Evolutionary conservation across 2,329 filamentous ascomycete genomes (phyloP).

Genomic region (Diplodia scrobiculata): DNA sequence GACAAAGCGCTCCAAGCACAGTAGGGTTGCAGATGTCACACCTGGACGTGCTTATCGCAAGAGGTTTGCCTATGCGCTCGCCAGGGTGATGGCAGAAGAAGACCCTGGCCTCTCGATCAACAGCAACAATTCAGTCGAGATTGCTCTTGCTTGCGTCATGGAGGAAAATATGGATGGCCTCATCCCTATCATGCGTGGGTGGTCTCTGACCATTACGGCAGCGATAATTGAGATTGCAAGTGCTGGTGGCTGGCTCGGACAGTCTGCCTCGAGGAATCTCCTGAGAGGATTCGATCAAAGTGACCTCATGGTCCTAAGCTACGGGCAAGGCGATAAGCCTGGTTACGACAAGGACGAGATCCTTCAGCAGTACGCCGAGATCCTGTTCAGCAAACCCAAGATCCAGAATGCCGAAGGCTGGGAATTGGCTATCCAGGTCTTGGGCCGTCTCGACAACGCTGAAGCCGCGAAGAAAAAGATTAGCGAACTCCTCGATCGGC

Average conservation of each 20-base stretch:
- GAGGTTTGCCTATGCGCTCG: slow-evolving; percentile 46
- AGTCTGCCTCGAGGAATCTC: slow-evolving; percentile 54
- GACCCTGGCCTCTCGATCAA: slow-evolving; percentile 73
- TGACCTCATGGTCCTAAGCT: slow-evolving; percentile 80
- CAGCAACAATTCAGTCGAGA: slow-evolving; percentile 72
- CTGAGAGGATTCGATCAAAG: slow-evolving; percentile 75
- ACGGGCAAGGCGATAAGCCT: slow-evolving; percentile 60
- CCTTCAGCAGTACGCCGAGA: slow-evolving; percentile 72
- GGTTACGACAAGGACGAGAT: slow-evolving; percentile 77
- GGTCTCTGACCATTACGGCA: slow-evolving; percentile 78
- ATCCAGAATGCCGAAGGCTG: slow-evolving; percentile 52
- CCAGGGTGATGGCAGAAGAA: slow-evolving; percentile 59
- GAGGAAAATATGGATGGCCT: slow-evolving; percentile 79
- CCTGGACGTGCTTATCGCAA: slow-evolving; percentile 71
- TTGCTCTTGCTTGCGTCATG: slow-evolving; percentile 78
- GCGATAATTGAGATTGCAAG: slow-evolving; percentile 81
- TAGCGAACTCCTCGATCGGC: slow-evolving; percentile 68
- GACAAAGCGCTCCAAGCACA: slow-evolving; percentile 45
- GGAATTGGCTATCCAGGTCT: slow-evolving; percentile 82
- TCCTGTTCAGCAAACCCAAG: slow-evolving; percentile 54
- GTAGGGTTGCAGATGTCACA: slow-evolving; percentile 54
- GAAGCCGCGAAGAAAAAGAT: slow-evolving; percentile 73
- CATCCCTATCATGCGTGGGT: slow-evolving; percentile 71
- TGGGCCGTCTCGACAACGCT: slow-evolving; percentile 77
- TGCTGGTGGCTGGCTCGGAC: slow-evolving; percentile 76